These are phyloP conservation scores for Magnaporthiopsis poae DNA, from an alignment of 2,329 filamentous ascomycete species.

Conservation along the genomic window DNA sequence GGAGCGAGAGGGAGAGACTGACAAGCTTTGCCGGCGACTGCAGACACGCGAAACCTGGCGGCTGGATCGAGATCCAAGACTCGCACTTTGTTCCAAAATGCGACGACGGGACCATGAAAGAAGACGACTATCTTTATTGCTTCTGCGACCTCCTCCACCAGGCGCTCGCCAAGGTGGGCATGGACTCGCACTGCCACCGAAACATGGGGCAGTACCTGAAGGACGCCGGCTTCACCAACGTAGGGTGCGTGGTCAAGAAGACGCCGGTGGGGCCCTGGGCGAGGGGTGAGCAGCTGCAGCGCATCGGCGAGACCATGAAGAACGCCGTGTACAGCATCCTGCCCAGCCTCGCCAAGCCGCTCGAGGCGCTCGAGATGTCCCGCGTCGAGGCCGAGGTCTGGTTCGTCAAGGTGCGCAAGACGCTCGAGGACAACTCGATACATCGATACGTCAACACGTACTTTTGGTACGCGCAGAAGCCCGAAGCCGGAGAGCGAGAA, in stretches of 20 bases:
- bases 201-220: conserved; percentile 26
- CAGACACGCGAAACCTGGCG: conserved; percentile 34
- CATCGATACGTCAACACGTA: conserved; percentile 32
- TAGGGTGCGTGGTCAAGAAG: conserved; percentile 30
- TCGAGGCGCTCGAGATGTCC: conserved; percentile 25
- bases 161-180: conserved; percentile 26
- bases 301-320: conserved; percentile 30
- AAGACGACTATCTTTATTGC: conserved; percentile 27
- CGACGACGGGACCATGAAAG: conserved; percentile 34
- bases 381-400: conserved; percentile 22
- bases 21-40: not conserved
- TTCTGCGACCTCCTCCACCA: conserved; percentile 20
- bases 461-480: conserved; percentile 31
- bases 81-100: conserved; percentile 30
- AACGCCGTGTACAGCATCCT: conserved; percentile 27
- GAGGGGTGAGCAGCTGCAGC: conserved; percentile 26
- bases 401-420: conserved; percentile 21
- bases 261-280: conserved; percentile 36
- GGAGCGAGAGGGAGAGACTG: not conserved
- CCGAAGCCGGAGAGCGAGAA: conserved; percentile 1
- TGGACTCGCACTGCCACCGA: conserved; percentile 20
- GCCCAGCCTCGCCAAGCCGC: conserved; percentile 27
- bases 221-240: conserved; percentile 32
- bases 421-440: conserved; percentile 23
- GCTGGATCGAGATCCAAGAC: conserved; percentile 42